A percentile compares a stretch with the other conserved stretches of the same genome.
Evolutionary conservation across 2,329 filamentous ascomycete species (phyloP).

Genomic region (Diatrype stigma): DNA sequence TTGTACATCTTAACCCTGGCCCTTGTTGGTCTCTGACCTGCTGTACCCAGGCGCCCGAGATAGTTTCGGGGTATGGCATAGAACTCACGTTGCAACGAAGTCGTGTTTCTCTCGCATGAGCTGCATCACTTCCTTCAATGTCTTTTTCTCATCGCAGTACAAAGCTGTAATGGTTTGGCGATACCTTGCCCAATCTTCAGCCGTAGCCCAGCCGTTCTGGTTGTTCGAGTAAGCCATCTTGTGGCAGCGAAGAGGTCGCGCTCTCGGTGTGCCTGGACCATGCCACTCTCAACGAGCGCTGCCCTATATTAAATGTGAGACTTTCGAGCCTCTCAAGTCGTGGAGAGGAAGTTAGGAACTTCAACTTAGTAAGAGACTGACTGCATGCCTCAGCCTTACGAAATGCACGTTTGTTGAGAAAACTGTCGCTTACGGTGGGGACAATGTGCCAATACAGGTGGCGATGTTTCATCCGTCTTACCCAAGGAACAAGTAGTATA

Average conservation of each 20-base stretch:
- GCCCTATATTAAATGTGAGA: background rate
- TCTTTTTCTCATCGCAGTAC: constrained; percentile 18
- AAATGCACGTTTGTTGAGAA: background rate
- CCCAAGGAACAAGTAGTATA: background rate
- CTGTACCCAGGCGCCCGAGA: background rate
- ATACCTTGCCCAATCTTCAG: constrained; percentile 16
- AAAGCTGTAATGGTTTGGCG: constrained; percentile 15
- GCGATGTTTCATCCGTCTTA: background rate
- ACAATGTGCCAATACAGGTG: background rate
- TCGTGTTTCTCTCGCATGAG: constrained; percentile 18
- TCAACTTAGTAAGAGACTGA: too few species aligned
- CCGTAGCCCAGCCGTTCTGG: constrained; percentile 12
- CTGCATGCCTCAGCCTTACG: background rate
- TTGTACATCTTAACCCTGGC: constrained; percentile 21
- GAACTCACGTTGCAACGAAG: constrained; percentile 20
- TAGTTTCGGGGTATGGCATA: background rate
- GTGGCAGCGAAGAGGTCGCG: background rate
- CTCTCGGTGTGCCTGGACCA: background rate
- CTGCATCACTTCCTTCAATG: constrained; percentile 19
- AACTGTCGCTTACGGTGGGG: background rate
- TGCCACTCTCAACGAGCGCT: background rate
- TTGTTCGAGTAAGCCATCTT: background rate
- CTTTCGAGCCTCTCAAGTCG: background rate
- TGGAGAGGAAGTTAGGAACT: too few species aligned
- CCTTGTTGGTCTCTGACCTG: constrained; percentile 3